phyloP scores from a whole-genome alignment of 73 alveolate species.

The Blepharisma japonicum region DNA sequence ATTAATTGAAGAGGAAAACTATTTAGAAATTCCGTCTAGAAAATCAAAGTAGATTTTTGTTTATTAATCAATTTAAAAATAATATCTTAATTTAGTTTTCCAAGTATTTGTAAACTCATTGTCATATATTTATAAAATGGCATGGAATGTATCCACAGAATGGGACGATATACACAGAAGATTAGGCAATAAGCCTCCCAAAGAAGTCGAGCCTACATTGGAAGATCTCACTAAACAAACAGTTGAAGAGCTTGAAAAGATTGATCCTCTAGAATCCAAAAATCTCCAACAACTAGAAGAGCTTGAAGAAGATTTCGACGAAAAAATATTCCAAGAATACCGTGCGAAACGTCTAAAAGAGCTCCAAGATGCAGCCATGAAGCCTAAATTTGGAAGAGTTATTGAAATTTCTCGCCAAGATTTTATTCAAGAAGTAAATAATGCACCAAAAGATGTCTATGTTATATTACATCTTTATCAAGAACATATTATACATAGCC shows the following conservation, averaged over 20 bases:
- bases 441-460: slow-evolving; percentile 78
- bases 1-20: background rate
- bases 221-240: slow-evolving; percentile 63
- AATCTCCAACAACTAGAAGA: slow-evolving; percentile 60
- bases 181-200: slow-evolving; percentile 76
- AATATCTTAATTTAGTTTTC: no score
- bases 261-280: slow-evolving; percentile 67
- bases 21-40: no score
- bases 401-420: slow-evolving; percentile 75
- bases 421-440: slow-evolving; percentile 69
- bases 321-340: slow-evolving; percentile 50
- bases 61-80: no score
- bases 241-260: slow-evolving; percentile 59
- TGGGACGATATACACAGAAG: slow-evolving; percentile 90
- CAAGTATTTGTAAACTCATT: no score
- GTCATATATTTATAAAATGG: slow-evolving; percentile 46
- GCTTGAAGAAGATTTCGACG: slow-evolving; percentile 61
- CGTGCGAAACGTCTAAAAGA: slow-evolving; percentile 77
- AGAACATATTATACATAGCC: slow-evolving; percentile 53
- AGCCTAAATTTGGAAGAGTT: slow-evolving; percentile 71
- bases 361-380: slow-evolving; percentile 55
- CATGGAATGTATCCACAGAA: slow-evolving; percentile 79
- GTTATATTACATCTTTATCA: slow-evolving; percentile 79
- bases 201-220: slow-evolving; percentile 59
- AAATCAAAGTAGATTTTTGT: no score